Percentiles rank a stretch among this genome's conserved stretches.
Conservation (phyloP, 768 basidiomycete genomes). For the Lactifluus subvellereus region DNA sequence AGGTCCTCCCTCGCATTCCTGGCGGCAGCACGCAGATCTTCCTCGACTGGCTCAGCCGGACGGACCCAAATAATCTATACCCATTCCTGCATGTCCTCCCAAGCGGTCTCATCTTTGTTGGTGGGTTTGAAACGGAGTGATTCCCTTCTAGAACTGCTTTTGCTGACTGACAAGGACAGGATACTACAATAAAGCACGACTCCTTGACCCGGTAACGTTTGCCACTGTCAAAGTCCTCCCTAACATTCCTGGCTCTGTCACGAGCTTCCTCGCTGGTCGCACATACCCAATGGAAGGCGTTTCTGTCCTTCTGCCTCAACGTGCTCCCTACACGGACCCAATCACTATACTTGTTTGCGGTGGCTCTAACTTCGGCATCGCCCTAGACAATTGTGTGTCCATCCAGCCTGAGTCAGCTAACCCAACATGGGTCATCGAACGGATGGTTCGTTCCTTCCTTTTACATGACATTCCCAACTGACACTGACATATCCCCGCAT, state of each 20-base stretch:
- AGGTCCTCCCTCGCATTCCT: conserved; percentile 59
- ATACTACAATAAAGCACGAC: conserved; percentile 74
- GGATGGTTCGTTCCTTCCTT: conserved; percentile 53
- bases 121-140: conserved; percentile 35
- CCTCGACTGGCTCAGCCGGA: conserved; percentile 61
- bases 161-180: conserved; percentile 33
- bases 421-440: conserved; percentile 61
- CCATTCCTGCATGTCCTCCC: conserved; percentile 72
- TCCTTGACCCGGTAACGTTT: conserved; percentile 63
- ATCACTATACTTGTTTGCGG: conserved; percentile 69
- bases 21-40: conserved; percentile 58
- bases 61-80: conserved; percentile 77
- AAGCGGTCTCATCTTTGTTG: conserved; percentile 61
- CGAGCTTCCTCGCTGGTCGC: conserved; percentile 64
- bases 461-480: conserved; percentile 40
- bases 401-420: conserved; percentile 60
- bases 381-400: conserved; percentile 65
- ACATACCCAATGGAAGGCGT: conserved; percentile 76
- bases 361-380: conserved; percentile 55
- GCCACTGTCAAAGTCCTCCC: conserved; percentile 54
- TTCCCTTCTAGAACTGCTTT: neutral
- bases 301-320: conserved; percentile 61
- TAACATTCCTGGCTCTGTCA: conserved; percentile 70
- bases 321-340: conserved; percentile 69
- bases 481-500: neutral